Evolutionary conservation across 805 yeast species (phyloP).

Genomic region (Candida wancherniae): DNA sequence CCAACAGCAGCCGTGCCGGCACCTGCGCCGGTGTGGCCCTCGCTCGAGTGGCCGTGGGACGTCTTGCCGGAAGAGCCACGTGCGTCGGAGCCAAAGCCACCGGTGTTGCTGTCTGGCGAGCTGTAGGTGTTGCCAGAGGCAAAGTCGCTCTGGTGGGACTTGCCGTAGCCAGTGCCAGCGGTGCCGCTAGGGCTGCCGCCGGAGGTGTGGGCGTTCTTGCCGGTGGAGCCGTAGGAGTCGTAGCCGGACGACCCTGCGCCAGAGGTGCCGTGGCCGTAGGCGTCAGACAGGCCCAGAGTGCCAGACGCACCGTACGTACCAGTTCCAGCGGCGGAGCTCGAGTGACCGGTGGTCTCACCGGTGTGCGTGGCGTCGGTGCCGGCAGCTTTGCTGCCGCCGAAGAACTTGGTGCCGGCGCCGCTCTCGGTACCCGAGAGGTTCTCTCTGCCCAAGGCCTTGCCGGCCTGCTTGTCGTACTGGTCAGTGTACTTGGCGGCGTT

Average conservation of each 20-base stretch:
- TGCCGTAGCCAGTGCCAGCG: slow-evolving; percentile 14
- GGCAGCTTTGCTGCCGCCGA: slow-evolving; percentile 14
- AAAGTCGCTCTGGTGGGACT: slow-evolving; percentile 1
- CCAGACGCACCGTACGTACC: too few relatives aligned
- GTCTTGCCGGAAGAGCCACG: slow-evolving; percentile 6
- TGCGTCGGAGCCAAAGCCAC: slow-evolving; percentile 3
- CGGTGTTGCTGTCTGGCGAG: background rate
- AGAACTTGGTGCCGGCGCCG: slow-evolving; percentile 27
- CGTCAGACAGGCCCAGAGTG: too few relatives aligned
- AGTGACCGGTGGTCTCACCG: background rate
- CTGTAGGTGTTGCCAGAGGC: slow-evolving; percentile 1
- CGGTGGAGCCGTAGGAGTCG: slow-evolving; percentile 15
- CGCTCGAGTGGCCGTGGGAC: slow-evolving; percentile 5
- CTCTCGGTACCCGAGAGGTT: slow-evolving; percentile 18
- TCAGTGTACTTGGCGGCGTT: slow-evolving; percentile 26
- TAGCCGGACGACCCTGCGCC: slow-evolving; percentile 11
- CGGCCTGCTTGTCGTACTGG: slow-evolving; percentile 24
- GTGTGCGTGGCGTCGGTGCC: slow-evolving; percentile 4
- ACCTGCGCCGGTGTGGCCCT: slow-evolving; percentile 8
- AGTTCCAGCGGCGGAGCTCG: background rate
- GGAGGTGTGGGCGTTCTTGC: slow-evolving; percentile 13
- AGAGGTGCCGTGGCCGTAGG: slow-evolving; percentile 1
- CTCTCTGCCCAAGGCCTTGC: slow-evolving; percentile 12
- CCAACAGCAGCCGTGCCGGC: slow-evolving; percentile 14
- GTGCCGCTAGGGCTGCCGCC: slow-evolving; percentile 1